These are phyloP conservation scores for Croton setiger DNA, from an alignment of 441 rosid genomes.

Conservation along the genomic window DNA sequence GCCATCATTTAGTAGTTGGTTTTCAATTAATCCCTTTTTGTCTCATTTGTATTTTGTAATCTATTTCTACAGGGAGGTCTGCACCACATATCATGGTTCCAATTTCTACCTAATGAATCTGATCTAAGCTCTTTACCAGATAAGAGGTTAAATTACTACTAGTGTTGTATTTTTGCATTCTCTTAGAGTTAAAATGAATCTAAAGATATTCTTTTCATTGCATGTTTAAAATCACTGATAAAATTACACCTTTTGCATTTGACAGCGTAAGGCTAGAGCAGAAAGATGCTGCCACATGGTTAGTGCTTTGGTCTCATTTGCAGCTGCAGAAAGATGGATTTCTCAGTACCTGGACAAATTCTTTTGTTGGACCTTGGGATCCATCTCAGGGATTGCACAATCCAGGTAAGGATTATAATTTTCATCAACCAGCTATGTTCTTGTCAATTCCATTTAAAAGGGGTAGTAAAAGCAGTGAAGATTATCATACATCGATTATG, in stretches of 20 bases:
- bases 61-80: slow-evolving; percentile 71
- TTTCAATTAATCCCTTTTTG: not conserved
- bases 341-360: slow-evolving; percentile 95
- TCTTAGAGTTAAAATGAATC: not conserved
- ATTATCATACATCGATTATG: not conserved
- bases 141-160: slow-evolving; percentile 50
- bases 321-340: slow-evolving; percentile 87
- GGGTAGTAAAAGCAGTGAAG: slow-evolving; percentile 5
- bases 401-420: slow-evolving; percentile 61
- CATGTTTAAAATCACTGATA: slow-evolving; percentile 16
- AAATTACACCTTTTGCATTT: slow-evolving; percentile 22
- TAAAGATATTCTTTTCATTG: not conserved
- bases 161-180: slow-evolving; percentile 8
- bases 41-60: slow-evolving; percentile 8
- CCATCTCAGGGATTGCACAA: slow-evolving; percentile 99
- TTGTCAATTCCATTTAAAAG: slow-evolving; percentile 12
- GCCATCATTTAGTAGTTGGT: not conserved
- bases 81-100: slow-evolving; percentile 93
- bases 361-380: slow-evolving; percentile 99
- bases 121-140: slow-evolving; percentile 69
- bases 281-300: slow-evolving; percentile 79
- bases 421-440: not conserved
- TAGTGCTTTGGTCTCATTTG: slow-evolving; percentile 90
- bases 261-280: slow-evolving; percentile 72
- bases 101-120: slow-evolving; percentile 87